Percentiles rank a stretch among this genome's conserved stretches.
Conservation (phyloP, 768 basidiomycete species). For the Termitomyces sp. region DNA sequence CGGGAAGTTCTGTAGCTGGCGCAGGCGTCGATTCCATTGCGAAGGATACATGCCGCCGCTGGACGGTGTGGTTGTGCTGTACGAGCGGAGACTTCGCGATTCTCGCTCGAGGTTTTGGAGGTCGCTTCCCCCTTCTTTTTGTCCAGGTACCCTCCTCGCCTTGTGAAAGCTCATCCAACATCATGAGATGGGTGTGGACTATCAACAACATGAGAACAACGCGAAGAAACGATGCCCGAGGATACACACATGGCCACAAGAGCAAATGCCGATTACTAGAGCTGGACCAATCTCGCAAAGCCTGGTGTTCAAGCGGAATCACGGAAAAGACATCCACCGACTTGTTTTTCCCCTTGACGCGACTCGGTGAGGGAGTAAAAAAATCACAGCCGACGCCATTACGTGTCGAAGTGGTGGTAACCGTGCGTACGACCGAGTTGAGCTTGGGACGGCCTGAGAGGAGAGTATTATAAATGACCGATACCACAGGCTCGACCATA, state of each 20-base stretch:
- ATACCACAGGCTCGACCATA: slow-evolving; percentile 64
- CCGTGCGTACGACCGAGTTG: slow-evolving; percentile 13
- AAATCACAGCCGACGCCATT: slow-evolving; percentile 39
- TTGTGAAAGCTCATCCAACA: slow-evolving; percentile 28
- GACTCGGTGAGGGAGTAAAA: slow-evolving; percentile 49
- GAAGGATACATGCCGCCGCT: slow-evolving; percentile 20
- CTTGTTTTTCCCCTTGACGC: slow-evolving; percentile 51
- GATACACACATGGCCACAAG: slow-evolving; percentile 36
- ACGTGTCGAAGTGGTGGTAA: slow-evolving; percentile 20
- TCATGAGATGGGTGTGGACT: slow-evolving; percentile 30
- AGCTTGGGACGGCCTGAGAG: slow-evolving; percentile 29
- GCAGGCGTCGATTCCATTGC: neutral
- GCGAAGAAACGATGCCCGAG: neutral
- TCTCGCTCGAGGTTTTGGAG: neutral
- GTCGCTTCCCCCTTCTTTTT: slow-evolving; percentile 3
- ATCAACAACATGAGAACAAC: neutral
- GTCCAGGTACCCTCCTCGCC: slow-evolving; percentile 4
- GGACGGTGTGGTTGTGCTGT: slow-evolving; percentile 2
- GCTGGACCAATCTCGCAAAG: slow-evolving; percentile 43
- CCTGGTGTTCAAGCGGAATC: slow-evolving; percentile 23
- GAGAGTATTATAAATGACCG: slow-evolving; percentile 46
- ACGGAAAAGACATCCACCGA: slow-evolving; percentile 20
- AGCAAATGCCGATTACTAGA: slow-evolving; percentile 37
- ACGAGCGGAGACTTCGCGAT: neutral
- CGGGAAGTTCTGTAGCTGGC: neutral